Conservation (phyloP, 2,329 filamentous ascomycete genomes). For the Sphaerulina vaccinii region DNA sequence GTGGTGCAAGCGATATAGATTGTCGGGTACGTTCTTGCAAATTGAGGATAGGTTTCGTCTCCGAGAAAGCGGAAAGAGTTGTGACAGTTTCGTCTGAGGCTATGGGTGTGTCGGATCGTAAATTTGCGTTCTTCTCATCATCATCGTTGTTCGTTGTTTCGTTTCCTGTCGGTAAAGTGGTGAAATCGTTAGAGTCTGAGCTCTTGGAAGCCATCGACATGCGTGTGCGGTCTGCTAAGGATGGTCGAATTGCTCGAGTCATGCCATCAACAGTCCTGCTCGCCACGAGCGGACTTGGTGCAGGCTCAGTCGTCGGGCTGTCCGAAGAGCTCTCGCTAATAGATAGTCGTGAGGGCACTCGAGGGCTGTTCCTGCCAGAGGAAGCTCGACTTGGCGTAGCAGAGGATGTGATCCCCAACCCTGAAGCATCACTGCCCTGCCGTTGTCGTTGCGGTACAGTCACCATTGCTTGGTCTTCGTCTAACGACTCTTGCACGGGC, state of each 20-base stretch:
- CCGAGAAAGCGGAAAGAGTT: slow-evolving; percentile 34
- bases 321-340: slow-evolving; percentile 23
- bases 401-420: slow-evolving; percentile 5
- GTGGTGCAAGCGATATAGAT: slow-evolving; percentile 68
- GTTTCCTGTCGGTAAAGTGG: neutral
- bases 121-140: neutral
- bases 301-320: slow-evolving; percentile 21
- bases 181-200: slow-evolving; percentile 15
- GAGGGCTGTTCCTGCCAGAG: slow-evolving; percentile 17
- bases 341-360: slow-evolving; percentile 11
- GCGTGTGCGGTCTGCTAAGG: slow-evolving; percentile 49
- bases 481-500: slow-evolving; percentile 21
- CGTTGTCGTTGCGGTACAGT: slow-evolving; percentile 14
- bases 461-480: slow-evolving; percentile 9
- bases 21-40: slow-evolving; percentile 77
- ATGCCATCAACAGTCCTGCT: slow-evolving; percentile 14
- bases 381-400: slow-evolving; percentile 15
- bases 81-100: slow-evolving; percentile 12
- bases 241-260: slow-evolving; percentile 35
- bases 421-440: slow-evolving; percentile 18
- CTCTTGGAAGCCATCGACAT: slow-evolving; percentile 44
- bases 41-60: slow-evolving; percentile 2
- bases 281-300: neutral
- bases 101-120: slow-evolving; percentile 15
- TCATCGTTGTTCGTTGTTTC: neutral